These are phyloP conservation scores for Carex littledalei DNA, from an alignment of 176 grass and related monocot genomes.

Conservation along the genomic window DNA sequence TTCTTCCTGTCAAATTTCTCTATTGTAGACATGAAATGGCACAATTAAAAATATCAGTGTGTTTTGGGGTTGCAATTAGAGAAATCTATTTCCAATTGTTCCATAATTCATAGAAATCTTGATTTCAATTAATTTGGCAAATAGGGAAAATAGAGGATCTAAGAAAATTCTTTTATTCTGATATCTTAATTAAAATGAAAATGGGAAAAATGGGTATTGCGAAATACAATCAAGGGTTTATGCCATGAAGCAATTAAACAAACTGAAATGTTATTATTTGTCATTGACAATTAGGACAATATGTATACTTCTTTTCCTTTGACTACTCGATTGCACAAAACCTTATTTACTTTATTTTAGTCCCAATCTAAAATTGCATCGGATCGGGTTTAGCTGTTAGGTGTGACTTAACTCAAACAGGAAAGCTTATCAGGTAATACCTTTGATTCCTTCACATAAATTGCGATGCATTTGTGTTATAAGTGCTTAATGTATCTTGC, in stretches of 20 bases:
- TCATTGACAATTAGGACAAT: not conserved
- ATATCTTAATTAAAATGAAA: not conserved
- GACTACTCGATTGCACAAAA: not conserved
- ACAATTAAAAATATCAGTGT: not conserved
- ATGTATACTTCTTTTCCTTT: not conserved
- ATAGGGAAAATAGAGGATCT: not conserved
- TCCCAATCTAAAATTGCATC: not conserved
- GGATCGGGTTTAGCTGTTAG: not conserved
- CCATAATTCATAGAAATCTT: not conserved
- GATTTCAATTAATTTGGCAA: not conserved
- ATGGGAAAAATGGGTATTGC: not conserved
- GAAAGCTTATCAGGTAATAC: not conserved
- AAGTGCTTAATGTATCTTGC: conserved; percentile 59
- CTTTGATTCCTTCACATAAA: not conserved
- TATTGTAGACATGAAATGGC: not conserved
- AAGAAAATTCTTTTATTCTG: not conserved
- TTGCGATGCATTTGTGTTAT: conserved; percentile 36
- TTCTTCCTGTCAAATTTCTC: conserved; percentile 12
- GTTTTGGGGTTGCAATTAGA: not conserved
- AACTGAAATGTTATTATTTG: not conserved
- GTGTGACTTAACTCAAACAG: not conserved
- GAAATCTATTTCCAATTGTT: not conserved
- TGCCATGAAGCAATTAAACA: not conserved
- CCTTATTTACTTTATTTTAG: not conserved
- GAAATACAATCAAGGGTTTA: not conserved